phyloP scores from a whole-genome alignment of 192 early-diverging fungal genomes.

The Coemansia sp. region DNA sequence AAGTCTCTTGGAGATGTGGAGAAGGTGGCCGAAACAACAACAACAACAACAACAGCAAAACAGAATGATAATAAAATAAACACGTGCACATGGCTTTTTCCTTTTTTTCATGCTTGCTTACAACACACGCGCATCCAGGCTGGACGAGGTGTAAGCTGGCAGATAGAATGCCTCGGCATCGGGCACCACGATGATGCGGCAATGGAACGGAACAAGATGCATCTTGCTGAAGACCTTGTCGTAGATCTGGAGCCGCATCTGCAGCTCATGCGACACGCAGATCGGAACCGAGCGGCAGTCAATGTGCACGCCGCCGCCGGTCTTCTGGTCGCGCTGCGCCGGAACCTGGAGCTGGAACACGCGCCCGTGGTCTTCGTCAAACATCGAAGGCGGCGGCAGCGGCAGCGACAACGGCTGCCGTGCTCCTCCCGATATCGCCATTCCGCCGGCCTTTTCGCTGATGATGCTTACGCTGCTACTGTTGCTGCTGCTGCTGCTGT shows the following conservation, averaged over 20 bases:
- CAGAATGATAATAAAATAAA: too few species aligned
- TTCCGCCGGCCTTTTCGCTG: background rate
- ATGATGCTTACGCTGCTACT: background rate
- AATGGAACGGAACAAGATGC: slow-evolving; percentile 36
- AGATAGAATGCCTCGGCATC: slow-evolving; percentile 37
- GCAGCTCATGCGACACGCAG: slow-evolving; percentile 29
- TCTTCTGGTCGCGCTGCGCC: slow-evolving; percentile 2
- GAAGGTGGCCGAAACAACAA: too few species aligned
- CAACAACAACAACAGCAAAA: too few species aligned
- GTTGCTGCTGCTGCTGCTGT: background rate
- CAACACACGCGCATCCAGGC: slow-evolving; percentile 32
- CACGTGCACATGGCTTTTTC: background rate
- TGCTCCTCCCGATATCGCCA: too few species aligned
- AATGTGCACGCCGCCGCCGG: slow-evolving; percentile 24
- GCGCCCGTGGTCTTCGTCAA: slow-evolving; percentile 24
- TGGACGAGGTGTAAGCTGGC: slow-evolving; percentile 31
- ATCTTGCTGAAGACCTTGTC: slow-evolving; percentile 23
- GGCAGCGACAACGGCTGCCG: background rate
- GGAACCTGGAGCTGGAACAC: slow-evolving; percentile 27
- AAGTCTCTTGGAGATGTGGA: too few species aligned
- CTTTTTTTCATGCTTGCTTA: slow-evolving; percentile 1
- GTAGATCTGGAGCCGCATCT: slow-evolving; percentile 18
- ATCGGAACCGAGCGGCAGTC: slow-evolving; percentile 47
- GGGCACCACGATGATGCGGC: slow-evolving; percentile 31
- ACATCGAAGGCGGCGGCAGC: slow-evolving; percentile 14